Evolutionary conservation across 2,329 filamentous ascomycete species (phyloP).

Genomic region (Daldinia sp.): DNA sequence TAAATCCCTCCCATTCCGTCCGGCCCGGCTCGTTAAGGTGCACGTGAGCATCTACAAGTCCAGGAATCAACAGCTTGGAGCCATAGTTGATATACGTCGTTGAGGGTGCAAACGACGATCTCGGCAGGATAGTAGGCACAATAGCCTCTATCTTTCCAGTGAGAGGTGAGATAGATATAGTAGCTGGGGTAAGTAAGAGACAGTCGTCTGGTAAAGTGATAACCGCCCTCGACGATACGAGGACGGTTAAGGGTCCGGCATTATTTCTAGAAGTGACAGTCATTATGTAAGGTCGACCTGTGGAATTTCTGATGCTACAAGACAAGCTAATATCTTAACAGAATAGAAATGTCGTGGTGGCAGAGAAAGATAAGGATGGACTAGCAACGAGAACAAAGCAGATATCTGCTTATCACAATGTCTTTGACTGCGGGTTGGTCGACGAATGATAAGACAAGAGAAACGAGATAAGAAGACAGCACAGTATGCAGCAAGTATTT

Average conservation of each 20-base stretch:
- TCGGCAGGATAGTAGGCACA: conserved; percentile 78
- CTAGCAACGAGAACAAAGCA: conserved; percentile 25
- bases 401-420: conserved; percentile 33
- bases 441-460: conserved; percentile 30
- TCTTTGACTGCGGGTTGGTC: conserved; percentile 12
- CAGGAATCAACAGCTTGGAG: conserved; percentile 86
- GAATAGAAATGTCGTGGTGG: conserved; percentile 9
- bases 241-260: conserved; percentile 70
- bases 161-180: conserved; percentile 79
- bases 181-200: conserved; percentile 79
- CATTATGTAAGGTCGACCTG: conserved; percentile 40
- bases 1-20: conserved; percentile 99
- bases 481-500: conserved; percentile 13
- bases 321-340: conserved; percentile 27
- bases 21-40: conserved; percentile 97
- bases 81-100: conserved; percentile 86
- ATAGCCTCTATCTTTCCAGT: conserved; percentile 89
- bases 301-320: conserved; percentile 16
- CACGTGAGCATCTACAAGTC: conserved; percentile 95
- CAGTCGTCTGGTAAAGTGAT: conserved; percentile 75
- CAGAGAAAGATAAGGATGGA: conserved; percentile 23
- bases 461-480: conserved; percentile 31
- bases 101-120: conserved; percentile 77
- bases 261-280: conserved; percentile 38
- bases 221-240: conserved; percentile 86